Evolutionary conservation across 2,329 filamentous ascomycete species (phyloP), one percentile per base, ranked within the genome.

Genomic region (Pseudonectria foliicola): DNA sequence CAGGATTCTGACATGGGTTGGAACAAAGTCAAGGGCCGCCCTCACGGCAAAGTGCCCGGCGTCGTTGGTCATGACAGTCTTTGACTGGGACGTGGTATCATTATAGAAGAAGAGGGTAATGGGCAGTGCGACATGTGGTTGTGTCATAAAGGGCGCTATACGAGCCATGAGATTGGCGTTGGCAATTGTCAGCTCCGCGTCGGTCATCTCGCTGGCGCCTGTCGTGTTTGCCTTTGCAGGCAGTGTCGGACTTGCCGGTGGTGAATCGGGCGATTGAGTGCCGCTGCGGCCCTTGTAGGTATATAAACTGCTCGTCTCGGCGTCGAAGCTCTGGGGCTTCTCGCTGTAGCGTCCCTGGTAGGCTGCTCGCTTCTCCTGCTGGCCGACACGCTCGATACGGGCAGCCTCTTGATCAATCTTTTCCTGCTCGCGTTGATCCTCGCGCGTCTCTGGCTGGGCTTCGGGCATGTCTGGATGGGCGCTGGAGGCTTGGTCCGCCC

Each of bases 31-130:
- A 24, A 98, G 68, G 1, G 86, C 76, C 6, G 85, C 87, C 10
- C 88, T 76, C 21, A 89, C 68, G 27, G 69, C 74, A 51, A 98
- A 98, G 59, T 98, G 92, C 0, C 92, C 92, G 1, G 85, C 79
- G 23, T 92, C 83, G 52, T 95, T 83, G 0, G 93, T 98, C 43
- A 76, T 73, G 4, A 95, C 77, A 1, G 85, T 95, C 34, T 83
- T 76, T 18, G 90, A 93, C 49, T 88, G 81, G 1, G 90, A 95
- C 33, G 80, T 73, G 3, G 73, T 64, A 11, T 93, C 79, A 50
- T 96, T 92, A 63, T 93, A 98, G 60, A 98, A 96, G 67, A 96
- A 95, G 1, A 95, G 70, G 0, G 88, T 95, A 34, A 98, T 82
- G 1, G 89, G 82, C 13, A 80, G 74, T 33, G 82, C 76, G 1